phyloP scores from a whole-genome alignment of 73 alveolate genomes.

The Paramecium tetraurelia region DNA sequence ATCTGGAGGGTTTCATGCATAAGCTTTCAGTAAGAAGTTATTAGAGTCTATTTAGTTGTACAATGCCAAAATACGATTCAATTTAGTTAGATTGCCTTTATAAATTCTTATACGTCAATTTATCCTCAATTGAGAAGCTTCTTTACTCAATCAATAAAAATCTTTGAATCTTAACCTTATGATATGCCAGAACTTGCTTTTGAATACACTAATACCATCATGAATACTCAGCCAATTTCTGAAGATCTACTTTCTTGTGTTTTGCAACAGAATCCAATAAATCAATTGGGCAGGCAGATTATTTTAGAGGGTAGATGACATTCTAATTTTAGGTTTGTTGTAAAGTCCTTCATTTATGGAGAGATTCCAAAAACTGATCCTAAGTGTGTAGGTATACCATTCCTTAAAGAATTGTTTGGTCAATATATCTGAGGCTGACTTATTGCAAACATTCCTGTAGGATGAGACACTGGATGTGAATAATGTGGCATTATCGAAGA shows the following conservation, averaged over 20 bases:
- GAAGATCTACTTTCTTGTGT: not conserved
- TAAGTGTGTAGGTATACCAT: conserved; percentile 5
- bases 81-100: not conserved
- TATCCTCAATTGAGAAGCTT: not conserved
- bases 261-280: not conserved
- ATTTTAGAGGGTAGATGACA: not conserved
- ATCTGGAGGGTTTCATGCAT: conserved; percentile 40
- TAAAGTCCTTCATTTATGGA: conserved; percentile 41
- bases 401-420: conserved; percentile 38
- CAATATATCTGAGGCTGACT: conserved; percentile 8
- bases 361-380: conserved; percentile 12
- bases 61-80: not conserved
- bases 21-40: not conserved
- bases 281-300: not conserved
- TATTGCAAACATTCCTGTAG: not conserved
- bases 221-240: not conserved
- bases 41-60: not conserved
- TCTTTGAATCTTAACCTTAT: not conserved
- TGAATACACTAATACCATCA: conserved; percentile 12
- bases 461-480: conserved; percentile 44
- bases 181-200: conserved; percentile 16
- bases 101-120: conserved; percentile 14
- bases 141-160: not conserved
- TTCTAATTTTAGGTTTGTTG: not conserved
- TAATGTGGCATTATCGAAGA: conserved; percentile 38